A percentile compares a stretch with the other conserved stretches of the same genome.
Evolutionary conservation across 768 basidiomycete species (phyloP).

Genomic region (Pisolithus orientalis): DNA sequence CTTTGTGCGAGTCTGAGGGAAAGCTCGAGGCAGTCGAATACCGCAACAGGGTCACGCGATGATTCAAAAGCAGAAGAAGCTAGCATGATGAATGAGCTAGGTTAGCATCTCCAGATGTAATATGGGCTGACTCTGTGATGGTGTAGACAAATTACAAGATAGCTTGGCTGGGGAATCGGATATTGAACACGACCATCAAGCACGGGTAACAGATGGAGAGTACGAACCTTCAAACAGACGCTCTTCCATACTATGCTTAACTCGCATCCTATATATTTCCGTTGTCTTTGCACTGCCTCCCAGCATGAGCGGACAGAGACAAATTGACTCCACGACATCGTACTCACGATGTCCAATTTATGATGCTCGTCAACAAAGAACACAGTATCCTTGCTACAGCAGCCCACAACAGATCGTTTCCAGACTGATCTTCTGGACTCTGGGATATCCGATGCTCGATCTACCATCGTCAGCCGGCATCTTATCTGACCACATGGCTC

Average conservation of each 20-base stretch:
- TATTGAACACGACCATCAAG: background rate
- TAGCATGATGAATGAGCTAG: background rate
- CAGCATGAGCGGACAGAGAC: background rate
- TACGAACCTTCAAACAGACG: constrained; percentile 13
- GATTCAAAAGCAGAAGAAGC: no score
- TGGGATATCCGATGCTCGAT: constrained; percentile 15
- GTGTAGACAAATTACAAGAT: constrained; percentile 10
- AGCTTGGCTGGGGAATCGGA: constrained; percentile 9
- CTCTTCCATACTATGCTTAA: constrained; percentile 16
- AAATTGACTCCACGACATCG: background rate
- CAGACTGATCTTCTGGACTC: background rate
- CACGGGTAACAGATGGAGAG: background rate
- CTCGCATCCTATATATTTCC: constrained; percentile 9
- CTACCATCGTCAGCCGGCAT: constrained; percentile 4
- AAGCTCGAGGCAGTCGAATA: constrained; percentile 9
- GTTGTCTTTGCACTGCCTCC: constrained; percentile 2
- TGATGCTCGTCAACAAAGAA: constrained; percentile 10
- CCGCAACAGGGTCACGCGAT: background rate
- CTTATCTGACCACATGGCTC: background rate
- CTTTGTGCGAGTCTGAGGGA: constrained; percentile 6
- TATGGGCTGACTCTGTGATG: no score
- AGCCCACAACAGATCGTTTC: constrained; percentile 9
- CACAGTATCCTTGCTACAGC: constrained; percentile 9
- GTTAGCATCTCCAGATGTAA: constrained; percentile 4
- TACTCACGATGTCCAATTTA: constrained; percentile 16